Conservation (phyloP, 345 rosid genomes). For the Ceriops decandra region DNA sequence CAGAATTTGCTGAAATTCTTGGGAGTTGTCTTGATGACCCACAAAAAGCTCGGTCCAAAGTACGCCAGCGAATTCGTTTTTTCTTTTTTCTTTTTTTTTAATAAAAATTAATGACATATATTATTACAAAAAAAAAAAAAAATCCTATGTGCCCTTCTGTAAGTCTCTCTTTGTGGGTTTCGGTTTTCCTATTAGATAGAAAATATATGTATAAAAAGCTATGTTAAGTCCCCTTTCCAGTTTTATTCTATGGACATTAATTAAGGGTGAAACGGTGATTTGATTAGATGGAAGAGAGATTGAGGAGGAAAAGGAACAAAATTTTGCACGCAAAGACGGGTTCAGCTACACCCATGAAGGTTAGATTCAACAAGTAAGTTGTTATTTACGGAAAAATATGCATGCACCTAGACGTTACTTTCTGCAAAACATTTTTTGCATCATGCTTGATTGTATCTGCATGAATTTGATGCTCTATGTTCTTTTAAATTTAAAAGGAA, state of each 20-base stretch:
- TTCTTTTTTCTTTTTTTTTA: background rate
- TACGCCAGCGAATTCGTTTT: conserved; percentile 18
- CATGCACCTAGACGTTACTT: background rate
- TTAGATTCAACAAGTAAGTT: conserved; percentile 78
- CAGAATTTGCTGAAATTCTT: conserved; percentile 80
- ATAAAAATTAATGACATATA: too few relatives aligned
- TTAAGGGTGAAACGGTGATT: conserved; percentile 13
- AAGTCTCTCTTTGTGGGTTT: too few relatives aligned
- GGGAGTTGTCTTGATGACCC: conserved; percentile 76
- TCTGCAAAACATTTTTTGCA: too few relatives aligned
- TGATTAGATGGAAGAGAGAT: conserved; percentile 77
- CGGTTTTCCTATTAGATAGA: too few relatives aligned
- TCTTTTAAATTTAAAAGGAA: too few relatives aligned
- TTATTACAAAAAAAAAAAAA: too few relatives aligned
- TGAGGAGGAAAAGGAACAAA: conserved; percentile 75
- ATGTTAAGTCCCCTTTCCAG: background rate
- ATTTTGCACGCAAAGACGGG: conserved; percentile 83
- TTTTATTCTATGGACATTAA: background rate
- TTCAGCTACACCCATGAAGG: conserved; percentile 66
- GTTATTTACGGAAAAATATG: background rate
- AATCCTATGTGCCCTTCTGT: too few relatives aligned
- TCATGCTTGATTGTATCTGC: too few relatives aligned
- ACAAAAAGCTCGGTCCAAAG: conserved; percentile 67
- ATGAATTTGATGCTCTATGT: too few relatives aligned
- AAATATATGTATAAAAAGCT: too few relatives aligned